Base-by-base conservation (phyloP, 805 yeast species). In the Nakazawaea pomicola region DNA sequence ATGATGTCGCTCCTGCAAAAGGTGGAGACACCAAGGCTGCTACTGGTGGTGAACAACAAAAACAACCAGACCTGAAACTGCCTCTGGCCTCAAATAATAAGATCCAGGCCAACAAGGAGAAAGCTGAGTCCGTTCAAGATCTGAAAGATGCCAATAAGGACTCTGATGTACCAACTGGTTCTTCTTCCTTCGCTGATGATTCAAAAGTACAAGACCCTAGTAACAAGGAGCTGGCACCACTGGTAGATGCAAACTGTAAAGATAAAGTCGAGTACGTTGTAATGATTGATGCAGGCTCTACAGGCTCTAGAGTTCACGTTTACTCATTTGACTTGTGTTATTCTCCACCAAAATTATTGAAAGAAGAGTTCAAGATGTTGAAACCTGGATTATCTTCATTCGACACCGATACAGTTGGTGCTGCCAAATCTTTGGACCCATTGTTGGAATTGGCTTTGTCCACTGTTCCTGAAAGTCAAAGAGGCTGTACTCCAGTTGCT, bases 201-300 rank as follows among this genome's bases (percentile, higher is more conserved):
- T 40, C 44, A 18, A 29, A 39, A 32, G 46, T 40, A 4, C 32
- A 21, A 31, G 41, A 38, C 14, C 25, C 37, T 12, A n/a, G 29
- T n/a, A 15, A n/a, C 21, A 33, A 15, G 29, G 7, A 28, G 30
- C 15, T 28, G 42, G 16, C 20, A n/a, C 33, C n/a, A 33, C 23
- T 32, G 4, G 14, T 27, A 16, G 33, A 44, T 18, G 57, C 56
- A 16, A 47, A 50, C 16, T 72, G 78, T 54, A 54, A 46, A 43
- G 50, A 60, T 17, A 60, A 65, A 34, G 63, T 75, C 27, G 83
- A 84, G 56, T 91, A 73, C 52, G 97, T 90, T 23, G 75, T 93
- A 18, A 89, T 93, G 96, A 70, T 93, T 43, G 99, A 93, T 67
- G 99, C 99, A 6, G 99, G 99, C 7, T 90, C 98, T 1, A 83